Evolutionary conservation across 495 filamentous ascomycete genomes (phyloP).

Genomic region (Clohesyomyces aquaticus): DNA sequence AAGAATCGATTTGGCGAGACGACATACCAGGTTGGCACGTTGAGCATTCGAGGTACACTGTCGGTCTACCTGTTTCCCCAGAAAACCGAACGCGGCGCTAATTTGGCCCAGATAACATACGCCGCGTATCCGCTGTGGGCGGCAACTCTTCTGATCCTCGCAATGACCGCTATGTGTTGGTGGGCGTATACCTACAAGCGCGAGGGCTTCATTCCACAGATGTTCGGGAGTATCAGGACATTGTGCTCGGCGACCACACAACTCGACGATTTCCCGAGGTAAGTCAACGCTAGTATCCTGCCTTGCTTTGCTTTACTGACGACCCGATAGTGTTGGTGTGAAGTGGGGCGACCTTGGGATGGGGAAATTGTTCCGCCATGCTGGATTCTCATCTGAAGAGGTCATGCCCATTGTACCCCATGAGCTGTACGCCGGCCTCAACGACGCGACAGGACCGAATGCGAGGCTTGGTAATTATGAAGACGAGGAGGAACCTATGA

Average conservation of each 20-base stretch:
- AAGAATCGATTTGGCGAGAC: constrained; percentile 32
- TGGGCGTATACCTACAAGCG: constrained; percentile 37
- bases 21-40: constrained; percentile 6
- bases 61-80: constrained; percentile 14
- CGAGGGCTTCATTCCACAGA: constrained; percentile 38
- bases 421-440: constrained; percentile 31
- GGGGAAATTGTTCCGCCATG: constrained; percentile 31
- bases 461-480: not conserved
- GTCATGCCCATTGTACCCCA: constrained; percentile 22
- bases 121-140: constrained; percentile 36
- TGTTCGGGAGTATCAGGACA: constrained; percentile 33
- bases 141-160: constrained; percentile 29
- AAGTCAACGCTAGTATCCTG: not conserved
- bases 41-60: constrained; percentile 35
- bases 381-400: constrained; percentile 31
- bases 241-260: constrained; percentile 30
- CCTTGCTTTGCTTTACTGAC: not conserved
- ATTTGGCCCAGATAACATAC: constrained; percentile 38
- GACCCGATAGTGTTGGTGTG: constrained; percentile 4
- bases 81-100: no score
- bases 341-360: constrained; percentile 37
- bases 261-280: constrained; percentile 32
- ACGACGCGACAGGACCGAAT: not conserved
- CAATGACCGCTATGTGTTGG: constrained; percentile 36
- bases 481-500: not conserved